Evolutionary conservation across 2,329 filamentous ascomycete genomes (phyloP).

Genomic region (Aaosphaeria arxii): DNA sequence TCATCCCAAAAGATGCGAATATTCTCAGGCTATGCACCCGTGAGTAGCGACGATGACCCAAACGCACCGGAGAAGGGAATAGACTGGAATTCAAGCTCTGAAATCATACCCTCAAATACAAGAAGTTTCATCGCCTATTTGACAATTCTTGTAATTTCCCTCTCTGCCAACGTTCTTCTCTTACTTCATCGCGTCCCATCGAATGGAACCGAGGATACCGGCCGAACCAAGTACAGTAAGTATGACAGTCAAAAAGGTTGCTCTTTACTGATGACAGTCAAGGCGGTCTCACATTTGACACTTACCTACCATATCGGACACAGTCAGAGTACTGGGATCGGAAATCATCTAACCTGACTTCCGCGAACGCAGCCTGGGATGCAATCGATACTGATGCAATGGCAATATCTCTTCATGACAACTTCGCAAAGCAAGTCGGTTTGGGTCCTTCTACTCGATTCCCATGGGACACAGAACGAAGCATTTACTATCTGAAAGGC

Average conservation of each 20-base stretch:
- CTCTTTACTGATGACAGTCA: background rate
- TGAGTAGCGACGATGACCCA: background rate
- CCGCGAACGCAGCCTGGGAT: slow-evolving; percentile 32
- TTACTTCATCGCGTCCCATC: slow-evolving; percentile 24
- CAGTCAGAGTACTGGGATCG: slow-evolving; percentile 30
- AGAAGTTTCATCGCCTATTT: slow-evolving; percentile 23
- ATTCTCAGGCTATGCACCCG: background rate
- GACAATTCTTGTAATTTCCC: slow-evolving; percentile 25
- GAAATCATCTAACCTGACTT: slow-evolving; percentile 16
- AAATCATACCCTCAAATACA: slow-evolving; percentile 24
- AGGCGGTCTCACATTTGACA: slow-evolving; percentile 19
- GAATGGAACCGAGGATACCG: slow-evolving; percentile 9
- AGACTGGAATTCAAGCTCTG: slow-evolving; percentile 21
- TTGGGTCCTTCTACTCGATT: slow-evolving; percentile 25
- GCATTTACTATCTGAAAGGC: slow-evolving; percentile 34
- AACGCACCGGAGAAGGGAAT: slow-evolving; percentile 12
- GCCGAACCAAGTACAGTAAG: slow-evolving; percentile 24
- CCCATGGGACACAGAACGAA: slow-evolving; percentile 34
- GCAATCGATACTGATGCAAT: slow-evolving; percentile 30
- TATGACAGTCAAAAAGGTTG: background rate
- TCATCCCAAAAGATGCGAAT: background rate
- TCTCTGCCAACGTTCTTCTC: slow-evolving; percentile 26
- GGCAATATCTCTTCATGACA: slow-evolving; percentile 28
- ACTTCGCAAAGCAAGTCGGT: slow-evolving; percentile 18
- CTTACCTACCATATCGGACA: slow-evolving; percentile 20